phyloP scores from a whole-genome alignment of 1,284 basidiomycete genomes.

The Cryptococcus maquisensis region DNA sequence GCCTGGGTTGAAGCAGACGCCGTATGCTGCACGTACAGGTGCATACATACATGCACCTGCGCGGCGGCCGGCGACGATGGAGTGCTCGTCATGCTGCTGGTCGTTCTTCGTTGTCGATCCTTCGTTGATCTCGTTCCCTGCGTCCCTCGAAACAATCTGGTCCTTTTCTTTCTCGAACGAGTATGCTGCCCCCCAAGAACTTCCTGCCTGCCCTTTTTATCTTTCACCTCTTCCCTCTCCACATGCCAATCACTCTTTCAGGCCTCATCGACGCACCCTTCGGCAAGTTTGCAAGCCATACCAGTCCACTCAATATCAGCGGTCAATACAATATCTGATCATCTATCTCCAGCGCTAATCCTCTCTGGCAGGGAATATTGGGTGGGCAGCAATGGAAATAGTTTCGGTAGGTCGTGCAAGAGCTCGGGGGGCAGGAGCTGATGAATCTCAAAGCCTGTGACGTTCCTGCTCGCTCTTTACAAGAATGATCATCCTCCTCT shows the following conservation, averaged over 20 bases:
- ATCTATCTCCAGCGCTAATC: neutral
- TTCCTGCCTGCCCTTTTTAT: constrained; percentile 34
- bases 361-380: constrained; percentile 43
- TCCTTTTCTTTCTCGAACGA: too few species aligned
- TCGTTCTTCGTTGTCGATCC: too few species aligned
- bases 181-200: constrained; percentile 9
- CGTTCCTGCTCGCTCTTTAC: constrained; percentile 40
- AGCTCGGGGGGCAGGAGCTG: neutral
- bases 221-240: constrained; percentile 49
- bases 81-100: too few species aligned
- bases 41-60: too few species aligned
- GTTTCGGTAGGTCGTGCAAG: constrained; percentile 57
- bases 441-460: constrained; percentile 50
- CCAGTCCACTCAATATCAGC: constrained; percentile 55
- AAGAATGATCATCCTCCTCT: constrained; percentile 35
- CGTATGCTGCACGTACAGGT: too few species aligned
- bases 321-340: constrained; percentile 52
- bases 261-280: constrained; percentile 64
- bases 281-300: constrained; percentile 62
- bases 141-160: too few species aligned
- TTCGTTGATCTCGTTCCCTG: too few species aligned
- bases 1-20: too few species aligned
- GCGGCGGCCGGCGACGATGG: too few species aligned
- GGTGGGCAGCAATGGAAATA: constrained; percentile 83
- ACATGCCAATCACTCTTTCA: constrained; percentile 41